Conservation (phyloP, 305 asterid genomes). For the Solanum chacoense region DNA sequence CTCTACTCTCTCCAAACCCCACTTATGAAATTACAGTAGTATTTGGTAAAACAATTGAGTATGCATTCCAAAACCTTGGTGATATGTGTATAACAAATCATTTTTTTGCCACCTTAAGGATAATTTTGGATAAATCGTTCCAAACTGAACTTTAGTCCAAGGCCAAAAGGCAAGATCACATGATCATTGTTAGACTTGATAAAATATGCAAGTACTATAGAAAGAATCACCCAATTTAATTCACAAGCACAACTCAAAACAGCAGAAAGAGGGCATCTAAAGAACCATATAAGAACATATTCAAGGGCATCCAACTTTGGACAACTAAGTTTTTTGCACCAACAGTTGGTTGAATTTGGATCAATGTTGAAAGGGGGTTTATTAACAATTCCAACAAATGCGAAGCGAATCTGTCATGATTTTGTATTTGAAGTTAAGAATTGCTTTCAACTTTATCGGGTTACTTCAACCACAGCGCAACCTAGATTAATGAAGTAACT, state of each 20-base stretch:
- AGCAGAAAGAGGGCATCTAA: background rate
- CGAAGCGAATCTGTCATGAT: background rate
- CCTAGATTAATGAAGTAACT: background rate
- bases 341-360: background rate
- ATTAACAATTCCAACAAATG: background rate
- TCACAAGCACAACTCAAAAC: background rate
- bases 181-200: background rate
- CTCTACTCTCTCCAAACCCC: background rate
- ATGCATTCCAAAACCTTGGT: background rate
- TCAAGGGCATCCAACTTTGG: background rate
- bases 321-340: background rate
- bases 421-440: background rate
- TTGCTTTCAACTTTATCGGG: background rate
- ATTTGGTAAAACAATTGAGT: background rate
- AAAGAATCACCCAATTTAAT: background rate
- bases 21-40: background rate
- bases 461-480: background rate
- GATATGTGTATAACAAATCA: background rate
- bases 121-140: background rate
- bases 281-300: background rate
- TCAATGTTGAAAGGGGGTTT: background rate
- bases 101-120: background rate
- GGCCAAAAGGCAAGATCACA: background rate
- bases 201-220: background rate
- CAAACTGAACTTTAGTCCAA: background rate